Evolutionary conservation across 2,329 filamentous ascomycete genomes (phyloP).

Genomic region (Colletotrichum orchidophilum): DNA sequence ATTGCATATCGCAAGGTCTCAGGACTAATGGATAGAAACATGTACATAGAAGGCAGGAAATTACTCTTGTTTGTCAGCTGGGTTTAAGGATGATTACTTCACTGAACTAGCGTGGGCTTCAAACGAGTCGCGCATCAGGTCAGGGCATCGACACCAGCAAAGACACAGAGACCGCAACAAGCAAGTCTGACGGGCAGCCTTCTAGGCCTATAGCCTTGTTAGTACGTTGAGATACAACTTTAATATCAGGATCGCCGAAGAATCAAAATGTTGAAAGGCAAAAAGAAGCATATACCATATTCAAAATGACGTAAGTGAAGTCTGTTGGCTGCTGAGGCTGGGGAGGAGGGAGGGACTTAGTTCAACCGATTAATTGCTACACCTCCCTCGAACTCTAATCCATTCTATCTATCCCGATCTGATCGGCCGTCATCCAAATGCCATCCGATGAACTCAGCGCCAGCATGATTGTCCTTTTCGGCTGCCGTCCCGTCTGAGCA

Average conservation of each 20-base stretch:
- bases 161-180: not conserved
- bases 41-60: constrained; percentile 21
- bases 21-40: constrained; percentile 21
- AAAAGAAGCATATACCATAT: not conserved
- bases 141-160: not conserved
- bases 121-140: constrained; percentile 3
- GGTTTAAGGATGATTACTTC: not conserved
- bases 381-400: not conserved
- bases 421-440: constrained; percentile 18
- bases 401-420: not conserved
- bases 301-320: not conserved
- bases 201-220: constrained; percentile 7
- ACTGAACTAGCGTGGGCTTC: not conserved
- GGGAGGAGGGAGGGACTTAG: not conserved
- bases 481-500: constrained; percentile 18
- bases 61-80: constrained; percentile 10
- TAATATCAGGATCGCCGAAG: constrained; percentile 24
- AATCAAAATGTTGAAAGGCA: not conserved
- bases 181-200: not conserved
- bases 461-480: constrained; percentile 3
- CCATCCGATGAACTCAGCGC: constrained; percentile 19
- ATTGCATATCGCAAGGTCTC: constrained; percentile 22
- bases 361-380: not conserved
- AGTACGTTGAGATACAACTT: constrained; percentile 23
- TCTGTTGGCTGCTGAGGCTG: not conserved